Evolutionary conservation across 257 asterid genomes (phyloP).

Genomic region (Primulina eburnea): DNA sequence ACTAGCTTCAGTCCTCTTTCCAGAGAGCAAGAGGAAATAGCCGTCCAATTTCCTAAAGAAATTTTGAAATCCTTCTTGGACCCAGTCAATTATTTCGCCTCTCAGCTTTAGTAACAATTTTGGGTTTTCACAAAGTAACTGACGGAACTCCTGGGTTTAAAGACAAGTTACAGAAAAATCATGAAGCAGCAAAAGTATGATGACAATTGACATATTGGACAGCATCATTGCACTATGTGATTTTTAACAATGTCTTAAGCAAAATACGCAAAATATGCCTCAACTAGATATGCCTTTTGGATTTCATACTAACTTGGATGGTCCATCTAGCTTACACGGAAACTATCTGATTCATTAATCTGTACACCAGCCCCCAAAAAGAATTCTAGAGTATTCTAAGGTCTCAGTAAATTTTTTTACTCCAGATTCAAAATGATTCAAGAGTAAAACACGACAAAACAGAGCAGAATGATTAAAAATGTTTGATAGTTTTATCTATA

Average conservation of each 20-base stretch:
- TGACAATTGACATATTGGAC: not conserved
- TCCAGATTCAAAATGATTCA: not conserved
- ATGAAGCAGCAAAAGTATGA: constrained; percentile 21
- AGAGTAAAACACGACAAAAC: not conserved
- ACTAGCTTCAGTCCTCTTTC: constrained; percentile 54
- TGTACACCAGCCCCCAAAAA: constrained; percentile 5
- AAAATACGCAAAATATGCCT: not conserved
- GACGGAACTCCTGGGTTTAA: constrained; percentile 60
- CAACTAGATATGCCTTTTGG: not conserved
- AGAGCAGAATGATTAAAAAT: not conserved
- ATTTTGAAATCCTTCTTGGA: constrained; percentile 92
- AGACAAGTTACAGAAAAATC: constrained; percentile 24
- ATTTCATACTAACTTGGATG: not conserved
- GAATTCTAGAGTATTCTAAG: not conserved
- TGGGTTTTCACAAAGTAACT: constrained; percentile 73
- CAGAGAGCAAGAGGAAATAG: constrained; percentile 67
- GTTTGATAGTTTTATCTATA: constrained; percentile 31
- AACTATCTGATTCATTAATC: not conserved
- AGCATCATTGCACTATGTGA: not conserved
- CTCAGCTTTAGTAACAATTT: constrained; percentile 66
- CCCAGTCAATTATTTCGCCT: constrained; percentile 65
- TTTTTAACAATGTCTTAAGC: constrained; percentile 15
- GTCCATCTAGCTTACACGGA: not conserved
- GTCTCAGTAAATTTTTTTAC: not conserved
- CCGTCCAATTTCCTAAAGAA: constrained; percentile 70